These are phyloP conservation scores for Colletotrichum sp. DNA, from an alignment of 2,329 filamentous ascomycete genomes.

Conservation along the genomic window DNA sequence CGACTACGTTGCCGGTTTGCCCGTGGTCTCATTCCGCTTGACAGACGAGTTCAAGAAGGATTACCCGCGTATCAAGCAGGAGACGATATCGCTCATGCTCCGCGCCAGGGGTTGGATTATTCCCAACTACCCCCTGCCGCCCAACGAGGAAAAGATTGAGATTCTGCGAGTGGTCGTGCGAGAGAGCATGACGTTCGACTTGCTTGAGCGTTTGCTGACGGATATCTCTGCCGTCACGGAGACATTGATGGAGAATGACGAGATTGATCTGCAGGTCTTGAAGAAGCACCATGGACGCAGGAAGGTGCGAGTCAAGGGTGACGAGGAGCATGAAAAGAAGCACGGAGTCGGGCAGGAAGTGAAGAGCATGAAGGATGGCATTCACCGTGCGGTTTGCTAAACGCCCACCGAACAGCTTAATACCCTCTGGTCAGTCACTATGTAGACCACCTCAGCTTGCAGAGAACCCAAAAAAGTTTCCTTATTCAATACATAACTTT, in stretches of 20 bases:
- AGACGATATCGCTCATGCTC: constrained; percentile 64
- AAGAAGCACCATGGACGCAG: constrained; percentile 13
- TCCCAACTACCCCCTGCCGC: constrained; percentile 72
- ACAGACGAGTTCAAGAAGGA: constrained; percentile 64
- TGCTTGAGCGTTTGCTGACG: constrained; percentile 66
- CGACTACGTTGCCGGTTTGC: constrained; percentile 68
- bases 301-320: constrained; percentile 7
- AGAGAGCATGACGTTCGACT: constrained; percentile 71
- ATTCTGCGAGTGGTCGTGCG: constrained; percentile 72
- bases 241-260: constrained; percentile 52
- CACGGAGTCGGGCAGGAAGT: not conserved
- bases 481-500: no score
- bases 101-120: constrained; percentile 74
- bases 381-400: constrained; percentile 36
- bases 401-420: not conserved
- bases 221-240: constrained; percentile 68
- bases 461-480: not conserved
- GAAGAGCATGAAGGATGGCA: constrained; percentile 26
- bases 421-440: not conserved
- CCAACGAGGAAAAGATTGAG: constrained; percentile 64
- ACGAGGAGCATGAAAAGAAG: constrained; percentile 16
- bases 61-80: constrained; percentile 69
- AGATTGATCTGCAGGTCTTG: constrained; percentile 21
- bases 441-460: not conserved
- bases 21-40: constrained; percentile 72